These are phyloP conservation scores for Trichoderma sp. DNA, from an alignment of 2,329 filamentous ascomycete genomes.

Conservation along the genomic window DNA sequence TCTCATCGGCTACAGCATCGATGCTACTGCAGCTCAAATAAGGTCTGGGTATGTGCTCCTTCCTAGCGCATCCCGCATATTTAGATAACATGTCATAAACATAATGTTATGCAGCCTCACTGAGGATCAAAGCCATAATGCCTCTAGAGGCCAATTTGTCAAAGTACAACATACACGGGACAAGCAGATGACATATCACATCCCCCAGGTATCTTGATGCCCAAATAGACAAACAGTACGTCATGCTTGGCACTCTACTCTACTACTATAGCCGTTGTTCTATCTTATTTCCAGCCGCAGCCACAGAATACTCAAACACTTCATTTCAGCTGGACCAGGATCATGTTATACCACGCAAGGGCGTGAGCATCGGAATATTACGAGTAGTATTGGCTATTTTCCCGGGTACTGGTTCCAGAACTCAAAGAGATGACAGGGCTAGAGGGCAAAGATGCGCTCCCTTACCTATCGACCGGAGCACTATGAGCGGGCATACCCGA, in stretches of 20 bases:
- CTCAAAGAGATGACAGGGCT: not conserved
- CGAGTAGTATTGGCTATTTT: not conserved
- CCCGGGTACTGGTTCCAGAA: not conserved
- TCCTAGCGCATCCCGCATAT: not conserved
- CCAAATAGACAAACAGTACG: constrained; percentile 1
- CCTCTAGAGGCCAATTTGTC: not conserved
- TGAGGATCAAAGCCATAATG: not conserved
- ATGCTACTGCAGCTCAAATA: not conserved
- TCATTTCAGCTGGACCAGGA: not conserved
- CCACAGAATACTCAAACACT: constrained; percentile 1
- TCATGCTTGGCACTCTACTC: not conserved
- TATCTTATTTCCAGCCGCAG: not conserved
- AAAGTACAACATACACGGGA: constrained; percentile 9
- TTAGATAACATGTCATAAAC: not conserved
- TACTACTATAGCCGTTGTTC: not conserved
- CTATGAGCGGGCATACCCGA: not conserved
- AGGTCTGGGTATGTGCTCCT: not conserved
- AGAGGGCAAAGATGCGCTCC: not conserved
- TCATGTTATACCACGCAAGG: not conserved
- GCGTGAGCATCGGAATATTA: not conserved
- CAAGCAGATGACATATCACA: constrained; percentile 18
- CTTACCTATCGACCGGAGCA: not conserved
- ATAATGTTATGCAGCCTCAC: not conserved
- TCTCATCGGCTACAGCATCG: not conserved
- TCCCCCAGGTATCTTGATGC: not conserved